Conservation (phyloP, 805 yeast genomes). For the Candida nonsorbophila region DNA sequence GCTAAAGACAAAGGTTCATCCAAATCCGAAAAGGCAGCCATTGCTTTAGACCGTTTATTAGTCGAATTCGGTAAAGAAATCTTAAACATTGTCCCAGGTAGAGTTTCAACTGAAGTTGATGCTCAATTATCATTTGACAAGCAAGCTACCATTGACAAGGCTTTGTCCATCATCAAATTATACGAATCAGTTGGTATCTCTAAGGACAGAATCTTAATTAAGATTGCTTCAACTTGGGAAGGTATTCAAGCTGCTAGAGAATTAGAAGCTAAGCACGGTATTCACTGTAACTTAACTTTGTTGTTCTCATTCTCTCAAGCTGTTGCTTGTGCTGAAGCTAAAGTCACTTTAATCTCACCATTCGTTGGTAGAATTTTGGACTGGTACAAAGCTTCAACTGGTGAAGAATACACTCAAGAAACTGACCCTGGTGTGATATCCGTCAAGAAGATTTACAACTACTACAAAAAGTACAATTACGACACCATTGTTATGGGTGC, state of each 20-base stretch:
- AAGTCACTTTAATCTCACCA: slow-evolving; percentile 94
- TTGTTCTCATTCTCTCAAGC: slow-evolving; percentile 96
- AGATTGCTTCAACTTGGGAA: slow-evolving; percentile 98
- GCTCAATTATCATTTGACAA: slow-evolving; percentile 97
- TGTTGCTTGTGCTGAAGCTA: slow-evolving; percentile 98
- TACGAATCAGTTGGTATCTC: slow-evolving; percentile 81
- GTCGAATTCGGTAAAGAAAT: slow-evolving; percentile 96
- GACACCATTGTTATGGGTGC: slow-evolving; percentile 99
- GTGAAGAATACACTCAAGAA: slow-evolving; percentile 74
- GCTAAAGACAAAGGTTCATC: slow-evolving; percentile 55
- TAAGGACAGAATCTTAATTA: slow-evolving; percentile 89
- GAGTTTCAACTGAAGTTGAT: slow-evolving; percentile 98
- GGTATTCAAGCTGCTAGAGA: slow-evolving; percentile 99
- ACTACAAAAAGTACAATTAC: slow-evolving; percentile 96
- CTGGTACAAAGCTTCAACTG: slow-evolving; percentile 94
- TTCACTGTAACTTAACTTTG: slow-evolving; percentile 93
- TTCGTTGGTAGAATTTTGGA: slow-evolving; percentile 98
- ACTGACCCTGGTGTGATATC: slow-evolving; percentile 95
- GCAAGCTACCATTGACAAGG: slow-evolving; percentile 90
- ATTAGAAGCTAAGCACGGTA: slow-evolving; percentile 82
- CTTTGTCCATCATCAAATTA: slow-evolving; percentile 80
- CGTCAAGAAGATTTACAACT: slow-evolving; percentile 86
- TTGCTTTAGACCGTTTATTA: slow-evolving; percentile 86
- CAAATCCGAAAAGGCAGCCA: slow-evolving; percentile 63
- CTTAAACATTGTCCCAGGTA: slow-evolving; percentile 92